These are phyloP conservation scores for Corymbia maculata DNA, from an alignment of 345 rosid species.

Conservation along the genomic window DNA sequence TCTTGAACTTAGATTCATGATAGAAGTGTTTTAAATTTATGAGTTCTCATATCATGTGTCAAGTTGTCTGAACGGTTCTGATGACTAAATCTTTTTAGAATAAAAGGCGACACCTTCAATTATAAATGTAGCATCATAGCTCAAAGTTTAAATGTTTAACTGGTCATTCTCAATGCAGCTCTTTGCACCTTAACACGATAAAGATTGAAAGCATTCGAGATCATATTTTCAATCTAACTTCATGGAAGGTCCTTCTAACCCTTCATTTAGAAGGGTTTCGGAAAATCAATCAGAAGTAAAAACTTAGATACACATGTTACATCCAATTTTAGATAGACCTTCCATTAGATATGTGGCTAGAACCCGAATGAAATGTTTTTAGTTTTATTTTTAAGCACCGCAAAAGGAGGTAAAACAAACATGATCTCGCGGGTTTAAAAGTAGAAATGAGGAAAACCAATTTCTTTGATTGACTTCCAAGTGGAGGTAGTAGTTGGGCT, in stretches of 20 bases:
- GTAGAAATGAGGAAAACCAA: not conserved
- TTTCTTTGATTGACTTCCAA: not conserved
- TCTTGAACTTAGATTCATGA: not conserved
- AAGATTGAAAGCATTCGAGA: not conserved
- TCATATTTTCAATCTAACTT: not conserved
- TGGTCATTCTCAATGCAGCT: not conserved
- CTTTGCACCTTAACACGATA: not conserved
- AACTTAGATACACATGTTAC: not conserved
- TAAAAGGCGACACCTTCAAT: not conserved
- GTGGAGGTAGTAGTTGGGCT: not conserved
- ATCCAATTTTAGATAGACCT: not conserved
- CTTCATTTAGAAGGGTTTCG: not conserved
- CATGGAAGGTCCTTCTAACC: not conserved
- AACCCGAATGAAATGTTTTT: not conserved
- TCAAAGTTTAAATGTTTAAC: not conserved
- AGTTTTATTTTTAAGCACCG: not conserved
- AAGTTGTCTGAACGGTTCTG: not conserved
- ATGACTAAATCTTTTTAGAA: not conserved
- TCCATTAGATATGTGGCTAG: not conserved
- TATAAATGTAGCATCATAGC: not conserved
- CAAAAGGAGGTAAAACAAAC: not conserved
- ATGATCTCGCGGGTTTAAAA: not conserved
- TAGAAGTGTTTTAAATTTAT: no score
- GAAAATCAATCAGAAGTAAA: not conserved
- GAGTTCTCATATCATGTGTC: not conserved